Percentiles rank a stretch among this genome's conserved stretches.
Conservation (phyloP, 106 monocot genomes). For the Dactylorhiza incarnata region DNA sequence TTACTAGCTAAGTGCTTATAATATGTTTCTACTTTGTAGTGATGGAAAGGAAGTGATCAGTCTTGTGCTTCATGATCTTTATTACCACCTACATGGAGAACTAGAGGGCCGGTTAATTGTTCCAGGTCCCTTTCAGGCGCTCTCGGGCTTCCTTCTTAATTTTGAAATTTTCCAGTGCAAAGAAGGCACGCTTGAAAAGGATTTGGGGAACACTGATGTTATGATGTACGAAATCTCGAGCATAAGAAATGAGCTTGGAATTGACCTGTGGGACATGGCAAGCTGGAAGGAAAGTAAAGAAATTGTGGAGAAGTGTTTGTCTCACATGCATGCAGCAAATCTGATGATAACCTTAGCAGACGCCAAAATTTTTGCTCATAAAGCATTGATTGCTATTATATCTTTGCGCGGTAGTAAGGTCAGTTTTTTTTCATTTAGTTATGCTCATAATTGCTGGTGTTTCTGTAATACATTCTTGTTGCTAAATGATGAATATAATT, state of each 20-base stretch:
- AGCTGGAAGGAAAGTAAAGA: slow-evolving; percentile 51
- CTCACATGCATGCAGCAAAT: slow-evolving; percentile 60
- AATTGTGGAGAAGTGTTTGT: slow-evolving; percentile 51
- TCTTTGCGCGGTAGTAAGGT: slow-evolving; percentile 42
- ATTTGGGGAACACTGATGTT: slow-evolving; percentile 11
- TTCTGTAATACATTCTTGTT: not conserved
- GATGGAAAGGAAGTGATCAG: slow-evolving; percentile 27
- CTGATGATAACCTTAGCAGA: slow-evolving; percentile 27
- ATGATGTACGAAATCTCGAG: slow-evolving; percentile 42
- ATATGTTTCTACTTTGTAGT: slow-evolving; percentile 26
- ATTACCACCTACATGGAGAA: slow-evolving; percentile 69
- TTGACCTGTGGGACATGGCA: slow-evolving; percentile 60
- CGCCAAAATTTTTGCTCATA: slow-evolving; percentile 48
- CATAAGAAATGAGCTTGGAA: slow-evolving; percentile 38
- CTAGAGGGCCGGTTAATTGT: slow-evolving; percentile 71
- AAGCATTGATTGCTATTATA: slow-evolving; percentile 40
- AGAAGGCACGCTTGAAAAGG: slow-evolving; percentile 7
- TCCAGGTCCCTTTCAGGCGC: slow-evolving; percentile 69
- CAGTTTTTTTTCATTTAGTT: slow-evolving; percentile 16
- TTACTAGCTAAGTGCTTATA: not conserved
- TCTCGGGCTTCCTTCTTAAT: slow-evolving; percentile 45
- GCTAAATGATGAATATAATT: not conserved
- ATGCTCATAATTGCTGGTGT: not conserved
- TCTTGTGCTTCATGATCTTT: slow-evolving; percentile 69
- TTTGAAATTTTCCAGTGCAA: slow-evolving; percentile 41